phyloP scores from a whole-genome alignment of 208 protist species.

The Trypanosoma cruzi region DNA sequence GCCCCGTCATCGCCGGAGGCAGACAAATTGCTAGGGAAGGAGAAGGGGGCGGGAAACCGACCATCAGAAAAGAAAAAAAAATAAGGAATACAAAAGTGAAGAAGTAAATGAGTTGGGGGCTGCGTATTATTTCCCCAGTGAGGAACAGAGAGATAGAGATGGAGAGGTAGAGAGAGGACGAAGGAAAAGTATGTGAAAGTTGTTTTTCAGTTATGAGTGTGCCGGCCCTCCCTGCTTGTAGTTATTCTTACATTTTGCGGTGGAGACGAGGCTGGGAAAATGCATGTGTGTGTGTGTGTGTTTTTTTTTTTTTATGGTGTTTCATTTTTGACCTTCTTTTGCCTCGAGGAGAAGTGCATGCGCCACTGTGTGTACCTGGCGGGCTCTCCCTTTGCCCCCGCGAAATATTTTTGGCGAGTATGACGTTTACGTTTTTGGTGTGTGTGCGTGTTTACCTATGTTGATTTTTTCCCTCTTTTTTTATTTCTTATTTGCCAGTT shows the following conservation, averaged over 20 bases:
- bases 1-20: background rate
- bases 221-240: background rate
- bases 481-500: too few species aligned
- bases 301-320: conserved; percentile 1
- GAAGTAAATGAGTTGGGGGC: background rate
- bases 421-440: background rate
- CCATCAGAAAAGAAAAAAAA: background rate
- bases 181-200: background rate
- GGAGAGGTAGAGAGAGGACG: background rate
- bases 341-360: background rate
- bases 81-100: background rate
- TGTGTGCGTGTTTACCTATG: too few species aligned
- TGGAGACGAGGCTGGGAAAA: background rate
- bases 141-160: background rate
- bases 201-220: background rate
- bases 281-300: background rate
- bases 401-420: background rate
- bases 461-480: too few species aligned
- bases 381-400: background rate
- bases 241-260: background rate
- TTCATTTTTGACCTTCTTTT: conserved; percentile 1
- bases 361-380: background rate
- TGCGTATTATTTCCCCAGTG: background rate
- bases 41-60: background rate
- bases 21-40: background rate